Conservation (phyloP, 257 asterid genomes). For the Cynanchum wilfordii region DNA sequence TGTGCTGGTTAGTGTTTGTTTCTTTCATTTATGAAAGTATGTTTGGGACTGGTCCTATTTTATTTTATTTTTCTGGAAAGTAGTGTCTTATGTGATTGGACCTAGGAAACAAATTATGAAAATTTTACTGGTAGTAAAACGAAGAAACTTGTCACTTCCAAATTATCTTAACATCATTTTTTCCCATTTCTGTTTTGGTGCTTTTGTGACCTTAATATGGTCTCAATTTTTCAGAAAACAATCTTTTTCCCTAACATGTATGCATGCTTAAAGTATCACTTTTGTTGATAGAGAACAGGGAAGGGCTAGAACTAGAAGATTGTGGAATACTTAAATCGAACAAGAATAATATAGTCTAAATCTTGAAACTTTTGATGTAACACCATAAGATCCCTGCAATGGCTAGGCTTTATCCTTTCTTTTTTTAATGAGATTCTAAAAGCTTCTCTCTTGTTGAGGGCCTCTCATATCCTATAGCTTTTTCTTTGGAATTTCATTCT, state of each 20-base stretch:
- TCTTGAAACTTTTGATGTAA: too few relatives aligned
- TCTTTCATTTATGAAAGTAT: neutral
- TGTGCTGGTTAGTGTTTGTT: neutral
- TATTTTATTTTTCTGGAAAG: neutral
- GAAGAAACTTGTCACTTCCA: neutral
- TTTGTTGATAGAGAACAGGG: neutral
- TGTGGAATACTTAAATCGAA: too few relatives aligned
- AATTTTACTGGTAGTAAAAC: neutral
- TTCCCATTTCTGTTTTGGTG: too few relatives aligned
- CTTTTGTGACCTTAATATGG: neutral
- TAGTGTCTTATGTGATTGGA: neutral
- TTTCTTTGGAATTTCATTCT: too few relatives aligned
- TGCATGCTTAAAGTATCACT: neutral
- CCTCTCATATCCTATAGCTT: too few relatives aligned
- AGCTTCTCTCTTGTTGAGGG: too few relatives aligned
- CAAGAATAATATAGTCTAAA: too few relatives aligned
- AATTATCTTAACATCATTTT: neutral
- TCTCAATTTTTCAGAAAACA: neutral
- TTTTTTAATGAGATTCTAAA: too few relatives aligned
- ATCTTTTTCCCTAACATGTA: neutral
- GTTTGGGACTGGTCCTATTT: neutral
- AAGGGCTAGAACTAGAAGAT: too few relatives aligned
- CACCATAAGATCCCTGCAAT: too few relatives aligned
- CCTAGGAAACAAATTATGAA: neutral
- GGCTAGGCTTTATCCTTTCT: too few relatives aligned